phyloP scores from a whole-genome alignment of 2,329 filamentous ascomycete genomes.

The Aspergillus sp. region DNA sequence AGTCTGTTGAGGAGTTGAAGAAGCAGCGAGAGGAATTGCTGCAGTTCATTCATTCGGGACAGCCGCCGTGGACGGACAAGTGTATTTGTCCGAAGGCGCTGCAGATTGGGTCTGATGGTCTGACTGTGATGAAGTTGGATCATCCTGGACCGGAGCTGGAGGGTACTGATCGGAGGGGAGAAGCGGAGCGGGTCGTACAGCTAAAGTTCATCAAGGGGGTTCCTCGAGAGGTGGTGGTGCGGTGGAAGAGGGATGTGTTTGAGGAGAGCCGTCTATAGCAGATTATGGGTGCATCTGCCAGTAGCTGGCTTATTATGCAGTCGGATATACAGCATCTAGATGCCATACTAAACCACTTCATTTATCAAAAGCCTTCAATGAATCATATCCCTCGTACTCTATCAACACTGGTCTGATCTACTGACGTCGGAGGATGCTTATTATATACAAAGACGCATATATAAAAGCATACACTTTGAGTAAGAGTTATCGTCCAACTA shows the following conservation, averaged over 20 bases:
- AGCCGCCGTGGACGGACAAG: constrained; percentile 50
- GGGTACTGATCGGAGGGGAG: constrained; percentile 50
- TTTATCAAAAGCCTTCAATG: too few species aligned
- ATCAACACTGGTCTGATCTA: too few species aligned
- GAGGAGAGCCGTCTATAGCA: constrained; percentile 36
- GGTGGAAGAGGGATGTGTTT: constrained; percentile 51
- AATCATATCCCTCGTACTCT: too few species aligned
- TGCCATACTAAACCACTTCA: too few species aligned
- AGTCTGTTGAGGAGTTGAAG: constrained; percentile 31
- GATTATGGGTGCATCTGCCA: not conserved
- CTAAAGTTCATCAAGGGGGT: constrained; percentile 60
- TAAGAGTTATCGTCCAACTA: too few species aligned
- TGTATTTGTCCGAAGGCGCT: constrained; percentile 48
- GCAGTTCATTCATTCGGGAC: constrained; percentile 50
- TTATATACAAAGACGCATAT: too few species aligned
- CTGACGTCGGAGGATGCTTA: too few species aligned
- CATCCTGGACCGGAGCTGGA: constrained; percentile 59
- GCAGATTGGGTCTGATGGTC: constrained; percentile 47
- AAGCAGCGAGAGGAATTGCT: constrained; percentile 49
- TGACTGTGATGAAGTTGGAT: constrained; percentile 56
- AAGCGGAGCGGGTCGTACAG: constrained; percentile 58
- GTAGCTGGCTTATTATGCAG: not conserved
- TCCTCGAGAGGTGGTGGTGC: constrained; percentile 57
- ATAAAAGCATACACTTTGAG: too few species aligned
- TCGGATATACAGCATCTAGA: not conserved